Conservation (phyloP, 768 basidiomycete genomes). For the Butyriboletus loyo region DNA sequence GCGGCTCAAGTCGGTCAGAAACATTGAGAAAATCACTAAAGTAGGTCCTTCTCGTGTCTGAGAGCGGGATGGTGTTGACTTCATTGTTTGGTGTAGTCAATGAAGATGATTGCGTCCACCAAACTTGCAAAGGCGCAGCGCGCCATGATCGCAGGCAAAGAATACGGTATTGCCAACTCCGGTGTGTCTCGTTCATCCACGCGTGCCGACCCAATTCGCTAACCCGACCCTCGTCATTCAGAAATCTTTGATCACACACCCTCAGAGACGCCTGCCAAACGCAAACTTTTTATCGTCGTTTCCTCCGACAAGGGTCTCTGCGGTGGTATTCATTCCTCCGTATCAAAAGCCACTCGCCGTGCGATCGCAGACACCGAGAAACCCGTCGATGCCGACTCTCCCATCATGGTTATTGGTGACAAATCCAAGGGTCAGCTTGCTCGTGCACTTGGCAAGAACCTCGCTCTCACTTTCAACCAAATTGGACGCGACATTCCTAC, state of each 20-base stretch:
- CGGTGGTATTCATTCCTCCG: conserved; percentile 98
- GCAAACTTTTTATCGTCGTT: conserved; percentile 88
- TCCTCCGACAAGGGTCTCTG: conserved; percentile 99
- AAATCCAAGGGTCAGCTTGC: conserved; percentile 93
- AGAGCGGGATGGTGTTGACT: background rate
- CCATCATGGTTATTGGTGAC: conserved; percentile 90
- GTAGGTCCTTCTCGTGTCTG: conserved; percentile 40
- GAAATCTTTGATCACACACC: conserved; percentile 85
- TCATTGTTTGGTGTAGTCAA: conserved; percentile 54
- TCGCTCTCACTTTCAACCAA: conserved; percentile 91
- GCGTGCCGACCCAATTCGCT: background rate
- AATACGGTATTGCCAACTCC: conserved; percentile 88
- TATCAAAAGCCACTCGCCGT: conserved; percentile 83
- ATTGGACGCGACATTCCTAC: conserved; percentile 97
- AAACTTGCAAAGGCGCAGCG: conserved; percentile 94
- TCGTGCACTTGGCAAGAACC: conserved; percentile 59
- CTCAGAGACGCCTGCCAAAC: conserved; percentile 63
- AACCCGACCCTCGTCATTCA: conserved; percentile 31
- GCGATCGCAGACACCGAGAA: conserved; percentile 53
- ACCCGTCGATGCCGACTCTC: conserved; percentile 55
- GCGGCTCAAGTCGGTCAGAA: conserved; percentile 92
- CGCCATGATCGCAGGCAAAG: conserved; percentile 88
- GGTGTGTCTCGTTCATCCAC: conserved; percentile 44
- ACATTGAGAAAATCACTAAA: conserved; percentile 99
- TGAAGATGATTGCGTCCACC: conserved; percentile 99